Evolutionary conservation across 129 eudicot species (phyloP), one percentile per base, ranked within the genome.

Genomic region (Flaveria trinervia): DNA sequence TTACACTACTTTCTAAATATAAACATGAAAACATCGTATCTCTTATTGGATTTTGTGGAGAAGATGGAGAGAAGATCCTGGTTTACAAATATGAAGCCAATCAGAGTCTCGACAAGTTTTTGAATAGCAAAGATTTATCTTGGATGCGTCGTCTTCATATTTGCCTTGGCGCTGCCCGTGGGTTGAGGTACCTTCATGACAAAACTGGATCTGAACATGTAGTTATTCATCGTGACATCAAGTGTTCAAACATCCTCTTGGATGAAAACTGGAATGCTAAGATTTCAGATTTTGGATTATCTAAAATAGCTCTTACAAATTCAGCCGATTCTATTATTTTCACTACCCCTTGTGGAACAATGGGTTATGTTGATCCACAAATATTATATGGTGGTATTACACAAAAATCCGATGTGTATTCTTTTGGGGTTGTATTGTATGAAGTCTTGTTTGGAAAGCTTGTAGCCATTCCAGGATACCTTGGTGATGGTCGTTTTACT

Each of bases 81-180:
- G 84, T 80, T 52, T 84, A 84, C 33, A 82, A 79, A 70, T 51
- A 71, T 18, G 82, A 79, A 65, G 13, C 30, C 0, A 56, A 75
- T 25, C 81, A 81, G 13, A 74, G 82, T 28, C 87, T 83, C 0
- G 65, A 75, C 77, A 56, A 65, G 56, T 7, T 13, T 51, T 69
- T 43, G 30, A 4, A 70, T 14, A 22, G 52, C 2, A 60, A 70
- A 43, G 39, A 69, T 71, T 76, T 84, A 8, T 41, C 64, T 9
- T 76, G 87, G 87, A 56, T 68, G 41, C 80, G 51, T 30, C 73
- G 84, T n/a, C 82, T 84, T n/a, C 55, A 14, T 46, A 84, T 84
- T 15, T 79, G 84, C 71, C 2, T 84, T 6, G 87, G 49, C 1
- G 79, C 68, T 52, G 83, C 79, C 1, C 17, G 56, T 9, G 83